Evolutionary conservation across 176 grass and related monocot genomes (phyloP).

Genomic region (Eragrostis curvula): DNA sequence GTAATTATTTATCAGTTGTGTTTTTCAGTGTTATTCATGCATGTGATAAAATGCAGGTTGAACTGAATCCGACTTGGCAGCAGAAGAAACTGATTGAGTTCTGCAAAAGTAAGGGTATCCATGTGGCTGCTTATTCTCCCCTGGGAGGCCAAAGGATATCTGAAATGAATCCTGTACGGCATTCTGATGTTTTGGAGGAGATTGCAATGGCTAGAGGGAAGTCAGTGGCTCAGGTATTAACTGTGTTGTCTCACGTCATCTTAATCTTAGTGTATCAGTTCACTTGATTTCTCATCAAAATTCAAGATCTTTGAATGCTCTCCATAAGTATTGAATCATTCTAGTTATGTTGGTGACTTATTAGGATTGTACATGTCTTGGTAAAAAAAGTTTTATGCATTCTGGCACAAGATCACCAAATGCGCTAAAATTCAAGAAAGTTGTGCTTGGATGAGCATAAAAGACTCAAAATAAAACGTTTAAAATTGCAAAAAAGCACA

Average conservation of each 20-base stretch:
- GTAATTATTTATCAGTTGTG: background rate
- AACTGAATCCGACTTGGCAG: constrained; percentile 63
- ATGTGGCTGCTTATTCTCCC: constrained; percentile 58
- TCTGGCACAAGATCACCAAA: background rate
- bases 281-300: background rate
- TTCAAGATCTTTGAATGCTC: background rate
- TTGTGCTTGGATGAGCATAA: background rate
- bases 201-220: constrained; percentile 62
- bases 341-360: background rate
- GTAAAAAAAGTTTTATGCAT: background rate
- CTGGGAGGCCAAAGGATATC: constrained; percentile 52
- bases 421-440: background rate
- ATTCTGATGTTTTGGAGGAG: constrained; percentile 55
- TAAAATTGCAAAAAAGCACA: background rate
- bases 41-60: constrained; percentile 47
- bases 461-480: background rate
- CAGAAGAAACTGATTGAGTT: constrained; percentile 62
- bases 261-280: background rate
- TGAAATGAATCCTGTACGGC: constrained; percentile 40
- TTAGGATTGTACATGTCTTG: background rate
- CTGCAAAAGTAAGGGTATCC: constrained; percentile 48
- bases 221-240: constrained; percentile 60
- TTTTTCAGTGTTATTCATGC: background rate
- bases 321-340: background rate
- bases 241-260: background rate